phyloP scores from a whole-genome alignment of 106 monocot genomes.

The Allium sativum region DNA sequence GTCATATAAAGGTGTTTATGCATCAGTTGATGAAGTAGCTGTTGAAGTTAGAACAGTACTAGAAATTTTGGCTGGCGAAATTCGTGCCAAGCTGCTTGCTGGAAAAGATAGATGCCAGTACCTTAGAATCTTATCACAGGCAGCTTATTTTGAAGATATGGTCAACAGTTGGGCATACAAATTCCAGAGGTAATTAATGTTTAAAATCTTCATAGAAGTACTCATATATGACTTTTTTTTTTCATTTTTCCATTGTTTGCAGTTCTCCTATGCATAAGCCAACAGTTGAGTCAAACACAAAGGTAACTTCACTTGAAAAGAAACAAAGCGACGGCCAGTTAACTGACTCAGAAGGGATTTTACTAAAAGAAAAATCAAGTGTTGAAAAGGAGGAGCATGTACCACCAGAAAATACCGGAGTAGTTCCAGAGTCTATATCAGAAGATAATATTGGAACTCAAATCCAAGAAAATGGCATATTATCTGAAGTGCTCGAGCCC shows the following conservation, averaged over 20 bases:
- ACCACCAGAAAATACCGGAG: too few species aligned
- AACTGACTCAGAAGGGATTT: too few species aligned
- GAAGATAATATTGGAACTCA: too few species aligned
- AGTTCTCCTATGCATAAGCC: constrained; percentile 31
- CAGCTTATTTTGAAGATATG: constrained; percentile 86
- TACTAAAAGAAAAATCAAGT: too few species aligned
- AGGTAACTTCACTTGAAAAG: constrained; percentile 10
- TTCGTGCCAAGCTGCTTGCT: constrained; percentile 42
- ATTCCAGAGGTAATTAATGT: constrained; percentile 44
- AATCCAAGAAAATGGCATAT: too few species aligned
- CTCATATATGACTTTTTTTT: not conserved
- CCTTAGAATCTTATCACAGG: constrained; percentile 63
- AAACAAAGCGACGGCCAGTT: not conserved
- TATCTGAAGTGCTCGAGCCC: too few species aligned
- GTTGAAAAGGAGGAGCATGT: too few species aligned
- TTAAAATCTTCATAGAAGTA: not conserved
- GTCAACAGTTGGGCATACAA: constrained; percentile 78
- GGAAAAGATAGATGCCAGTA: constrained; percentile 47
- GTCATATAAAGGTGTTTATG: constrained; percentile 69
- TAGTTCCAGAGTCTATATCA: too few species aligned
- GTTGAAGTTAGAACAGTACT: constrained; percentile 76
- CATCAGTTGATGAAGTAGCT: constrained; percentile 63
- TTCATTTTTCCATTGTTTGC: constrained; percentile 5
- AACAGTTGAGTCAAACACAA: constrained; percentile 17
- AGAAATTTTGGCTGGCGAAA: constrained; percentile 58